Evolutionary conservation across 2,329 filamentous ascomycete genomes (phyloP).

Genomic region (Didymella sp.): DNA sequence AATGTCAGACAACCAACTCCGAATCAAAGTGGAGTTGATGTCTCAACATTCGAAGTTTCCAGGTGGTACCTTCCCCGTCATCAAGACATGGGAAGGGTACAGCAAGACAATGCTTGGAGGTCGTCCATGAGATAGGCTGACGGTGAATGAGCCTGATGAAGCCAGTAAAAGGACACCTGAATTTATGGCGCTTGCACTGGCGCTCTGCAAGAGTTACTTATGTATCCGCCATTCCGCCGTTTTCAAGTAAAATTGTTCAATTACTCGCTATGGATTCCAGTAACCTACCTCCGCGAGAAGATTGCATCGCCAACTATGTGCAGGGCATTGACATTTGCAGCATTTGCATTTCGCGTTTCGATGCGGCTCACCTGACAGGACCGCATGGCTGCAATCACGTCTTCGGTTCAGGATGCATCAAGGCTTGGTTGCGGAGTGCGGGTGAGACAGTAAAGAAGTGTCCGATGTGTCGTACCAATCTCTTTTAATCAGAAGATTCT

Average conservation of each 20-base stretch:
- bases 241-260: too few relatives aligned
- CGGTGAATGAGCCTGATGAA: too few relatives aligned
- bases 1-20: slow-evolving; percentile 53
- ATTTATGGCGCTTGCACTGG: background rate
- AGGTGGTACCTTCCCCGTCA: too few relatives aligned
- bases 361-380: background rate
- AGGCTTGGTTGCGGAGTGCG: background rate
- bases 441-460: background rate
- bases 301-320: background rate
- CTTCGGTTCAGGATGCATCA: background rate
- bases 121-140: too few relatives aligned
- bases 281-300: background rate
- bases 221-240: background rate
- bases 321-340: background rate
- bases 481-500: background rate
- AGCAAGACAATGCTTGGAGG: too few relatives aligned
- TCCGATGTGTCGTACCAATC: background rate
- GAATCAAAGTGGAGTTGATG: too few relatives aligned
- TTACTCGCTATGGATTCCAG: background rate
- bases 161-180: background rate
- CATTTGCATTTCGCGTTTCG: background rate
- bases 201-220: background rate
- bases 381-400: background rate
- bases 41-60: too few relatives aligned
- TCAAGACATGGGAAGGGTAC: too few relatives aligned